phyloP scores from a whole-genome alignment of 1,284 basidiomycete genomes.

The Sparassis latifolia region DNA sequence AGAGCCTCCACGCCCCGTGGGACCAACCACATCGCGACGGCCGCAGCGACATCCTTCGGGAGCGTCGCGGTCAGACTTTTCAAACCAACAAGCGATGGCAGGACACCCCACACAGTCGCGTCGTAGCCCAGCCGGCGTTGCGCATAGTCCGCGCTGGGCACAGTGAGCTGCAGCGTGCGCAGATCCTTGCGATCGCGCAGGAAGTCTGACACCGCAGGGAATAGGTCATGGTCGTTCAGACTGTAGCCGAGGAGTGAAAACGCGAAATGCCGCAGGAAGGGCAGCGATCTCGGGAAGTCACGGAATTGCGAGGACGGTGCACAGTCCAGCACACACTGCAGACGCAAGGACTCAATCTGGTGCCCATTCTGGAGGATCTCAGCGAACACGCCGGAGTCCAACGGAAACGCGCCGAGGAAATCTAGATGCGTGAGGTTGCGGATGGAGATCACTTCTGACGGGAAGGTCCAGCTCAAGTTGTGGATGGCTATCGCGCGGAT shows the following conservation, averaged over 20 bases:
- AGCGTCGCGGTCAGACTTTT: constrained; percentile 51
- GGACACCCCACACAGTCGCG: constrained; percentile 62
- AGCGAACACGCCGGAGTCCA: constrained; percentile 42
- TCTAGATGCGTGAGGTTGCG: constrained; percentile 59
- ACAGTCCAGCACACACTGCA: constrained; percentile 47
- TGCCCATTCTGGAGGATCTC: constrained; percentile 54
- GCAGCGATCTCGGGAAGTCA: constrained; percentile 35
- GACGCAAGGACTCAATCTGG: constrained; percentile 54
- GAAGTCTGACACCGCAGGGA: constrained; percentile 62
- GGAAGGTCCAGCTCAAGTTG: constrained; percentile 52
- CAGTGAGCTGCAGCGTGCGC: constrained; percentile 44
- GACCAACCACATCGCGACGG: constrained; percentile 61
- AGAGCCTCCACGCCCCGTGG: constrained; percentile 51
- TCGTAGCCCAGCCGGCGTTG: constrained; percentile 55
- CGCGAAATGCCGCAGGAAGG: constrained; percentile 58
- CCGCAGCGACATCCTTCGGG: constrained; percentile 55
- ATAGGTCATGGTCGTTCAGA: constrained; percentile 50
- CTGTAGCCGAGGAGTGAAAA: constrained; percentile 46
- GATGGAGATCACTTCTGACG: constrained; percentile 43
- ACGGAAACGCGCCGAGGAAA: constrained; percentile 51
- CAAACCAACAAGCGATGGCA: constrained; percentile 48
- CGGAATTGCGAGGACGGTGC: constrained; percentile 44
- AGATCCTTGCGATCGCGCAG: constrained; percentile 50
- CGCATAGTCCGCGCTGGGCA: constrained; percentile 38
- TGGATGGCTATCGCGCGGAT: constrained; percentile 51